phyloP scores from a whole-genome alignment of 1,284 basidiomycete genomes.

The Tylopilus sp. region DNA sequence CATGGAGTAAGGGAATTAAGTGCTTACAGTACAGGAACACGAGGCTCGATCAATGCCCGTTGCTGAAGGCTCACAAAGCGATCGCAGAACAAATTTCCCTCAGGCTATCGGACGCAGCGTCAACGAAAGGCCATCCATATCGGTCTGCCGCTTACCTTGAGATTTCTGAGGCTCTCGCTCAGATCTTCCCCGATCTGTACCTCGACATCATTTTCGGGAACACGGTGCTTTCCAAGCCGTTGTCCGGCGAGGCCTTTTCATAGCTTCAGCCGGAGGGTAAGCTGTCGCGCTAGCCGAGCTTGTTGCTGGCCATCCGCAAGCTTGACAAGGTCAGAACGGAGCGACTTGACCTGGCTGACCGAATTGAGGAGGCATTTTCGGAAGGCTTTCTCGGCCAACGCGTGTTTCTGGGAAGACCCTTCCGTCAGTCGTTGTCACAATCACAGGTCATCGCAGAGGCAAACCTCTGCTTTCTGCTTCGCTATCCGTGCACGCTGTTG shows the following conservation, averaged over 20 bases:
- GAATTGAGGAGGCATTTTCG: slow-evolving; percentile 56
- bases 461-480: slow-evolving; percentile 57
- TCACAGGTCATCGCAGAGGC: slow-evolving; percentile 11
- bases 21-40: slow-evolving; percentile 65
- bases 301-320: slow-evolving; percentile 42
- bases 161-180: slow-evolving; percentile 75
- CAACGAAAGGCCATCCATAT: slow-evolving; percentile 1
- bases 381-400: slow-evolving; percentile 51
- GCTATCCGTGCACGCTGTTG: slow-evolving; percentile 62
- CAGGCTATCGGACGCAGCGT: slow-evolving; percentile 51
- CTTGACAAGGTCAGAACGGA: slow-evolving; percentile 46
- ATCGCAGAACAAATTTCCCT: slow-evolving; percentile 91
- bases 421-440: background rate
- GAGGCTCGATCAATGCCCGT: slow-evolving; percentile 72
- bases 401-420: slow-evolving; percentile 51
- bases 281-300: slow-evolving; percentile 40
- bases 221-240: slow-evolving; percentile 72
- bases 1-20: background rate
- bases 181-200: slow-evolving; percentile 93
- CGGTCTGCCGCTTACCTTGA: slow-evolving; percentile 59
- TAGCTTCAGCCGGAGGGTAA: slow-evolving; percentile 31
- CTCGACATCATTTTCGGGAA: slow-evolving; percentile 65
- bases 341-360: slow-evolving; percentile 49
- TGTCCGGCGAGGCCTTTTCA: slow-evolving; percentile 57
- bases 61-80: slow-evolving; percentile 81